A percentile compares a stretch with the other conserved stretches of the same genome.
Conservation (phyloP, 2,329 filamentous ascomycete species). For the Zasmidium cellare region DNA sequence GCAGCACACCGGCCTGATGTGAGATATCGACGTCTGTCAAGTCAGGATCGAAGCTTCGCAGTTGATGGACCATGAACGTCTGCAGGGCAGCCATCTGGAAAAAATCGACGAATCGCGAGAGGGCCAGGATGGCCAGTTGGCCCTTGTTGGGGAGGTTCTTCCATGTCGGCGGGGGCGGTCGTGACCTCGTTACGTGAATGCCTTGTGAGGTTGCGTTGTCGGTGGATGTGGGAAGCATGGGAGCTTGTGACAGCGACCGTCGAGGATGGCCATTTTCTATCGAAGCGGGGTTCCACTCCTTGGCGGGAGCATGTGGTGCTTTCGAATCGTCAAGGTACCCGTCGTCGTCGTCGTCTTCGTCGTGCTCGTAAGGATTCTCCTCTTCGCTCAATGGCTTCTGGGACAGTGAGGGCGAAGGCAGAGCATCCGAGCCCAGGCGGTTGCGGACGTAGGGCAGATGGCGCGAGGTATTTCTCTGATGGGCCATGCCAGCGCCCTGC, state of each 20-base stretch:
- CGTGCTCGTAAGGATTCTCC: neutral
- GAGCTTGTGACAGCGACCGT: constrained; percentile 7
- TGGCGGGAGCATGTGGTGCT: neutral
- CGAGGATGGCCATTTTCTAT: constrained; percentile 23
- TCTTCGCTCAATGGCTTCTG: neutral
- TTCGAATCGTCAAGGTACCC: constrained; percentile 2
- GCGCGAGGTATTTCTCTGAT: constrained; percentile 9
- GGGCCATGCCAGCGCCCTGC: constrained; percentile 3
- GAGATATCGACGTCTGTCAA: constrained; percentile 50
- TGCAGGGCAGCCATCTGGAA: constrained; percentile 46
- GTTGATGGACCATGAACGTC: constrained; percentile 47
- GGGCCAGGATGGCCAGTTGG: constrained; percentile 41
- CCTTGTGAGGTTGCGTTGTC: constrained; percentile 14
- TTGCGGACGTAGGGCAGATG: constrained; percentile 7
- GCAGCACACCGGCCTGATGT: constrained; percentile 43
- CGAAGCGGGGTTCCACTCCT: constrained; percentile 14
- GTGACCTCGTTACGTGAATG: constrained; percentile 14
- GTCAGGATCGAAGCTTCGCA: constrained; percentile 41
- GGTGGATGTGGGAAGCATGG: constrained; percentile 17
- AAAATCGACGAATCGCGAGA: constrained; percentile 46
- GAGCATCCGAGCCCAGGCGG: constrained; percentile 2
- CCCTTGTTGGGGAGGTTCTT: constrained; percentile 42
- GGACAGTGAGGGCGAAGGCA: neutral
- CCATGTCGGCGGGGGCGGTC: constrained; percentile 38
- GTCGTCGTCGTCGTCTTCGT: constrained; percentile 4